Evolutionary conservation across 345 rosid species (phyloP).

Genomic region (Rhodomyrtus tomentosa): DNA sequence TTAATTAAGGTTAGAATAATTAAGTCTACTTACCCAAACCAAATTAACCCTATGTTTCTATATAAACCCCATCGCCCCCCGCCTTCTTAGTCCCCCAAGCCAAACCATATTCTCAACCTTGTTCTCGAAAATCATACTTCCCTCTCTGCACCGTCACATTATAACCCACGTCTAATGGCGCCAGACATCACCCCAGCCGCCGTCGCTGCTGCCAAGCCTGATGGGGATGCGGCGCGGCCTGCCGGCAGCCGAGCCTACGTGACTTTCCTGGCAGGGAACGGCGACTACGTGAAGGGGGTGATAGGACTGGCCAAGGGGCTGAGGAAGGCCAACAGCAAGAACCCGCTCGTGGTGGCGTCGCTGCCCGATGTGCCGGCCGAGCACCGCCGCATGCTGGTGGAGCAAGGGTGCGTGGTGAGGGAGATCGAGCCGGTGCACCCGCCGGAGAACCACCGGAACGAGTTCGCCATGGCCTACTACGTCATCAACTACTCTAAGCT

Average conservation of each 20-base stretch:
- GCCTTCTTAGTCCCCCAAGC: neutral
- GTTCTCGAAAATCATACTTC: neutral
- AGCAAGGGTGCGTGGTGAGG: slow-evolving; percentile 19
- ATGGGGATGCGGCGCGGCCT: neutral
- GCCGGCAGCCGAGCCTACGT: slow-evolving; percentile 5
- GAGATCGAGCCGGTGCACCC: slow-evolving; percentile 26
- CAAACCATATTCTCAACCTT: neutral
- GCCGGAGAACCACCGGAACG: slow-evolving; percentile 17
- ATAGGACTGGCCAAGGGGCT: slow-evolving; percentile 31
- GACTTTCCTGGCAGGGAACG: slow-evolving; percentile 23
- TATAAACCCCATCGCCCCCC: neutral
- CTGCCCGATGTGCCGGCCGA: slow-evolving; percentile 27
- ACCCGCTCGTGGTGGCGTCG: slow-evolving; percentile 22
- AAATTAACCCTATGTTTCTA: neutral
- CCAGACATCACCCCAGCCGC: neutral
- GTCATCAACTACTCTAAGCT: slow-evolving; percentile 34
- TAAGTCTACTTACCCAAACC: neutral
- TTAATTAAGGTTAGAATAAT: neutral
- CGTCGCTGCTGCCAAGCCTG: neutral
- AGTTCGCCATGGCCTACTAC: slow-evolving; percentile 28
- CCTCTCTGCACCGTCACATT: neutral
- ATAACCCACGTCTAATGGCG: neutral
- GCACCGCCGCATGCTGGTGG: slow-evolving; percentile 17
- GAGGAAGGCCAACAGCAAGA: slow-evolving; percentile 16
- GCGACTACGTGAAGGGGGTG: slow-evolving; percentile 26